phyloP scores from a whole-genome alignment of 2,329 filamentous ascomycete genomes.

The Stagonosporopsis rhizophila region DNA sequence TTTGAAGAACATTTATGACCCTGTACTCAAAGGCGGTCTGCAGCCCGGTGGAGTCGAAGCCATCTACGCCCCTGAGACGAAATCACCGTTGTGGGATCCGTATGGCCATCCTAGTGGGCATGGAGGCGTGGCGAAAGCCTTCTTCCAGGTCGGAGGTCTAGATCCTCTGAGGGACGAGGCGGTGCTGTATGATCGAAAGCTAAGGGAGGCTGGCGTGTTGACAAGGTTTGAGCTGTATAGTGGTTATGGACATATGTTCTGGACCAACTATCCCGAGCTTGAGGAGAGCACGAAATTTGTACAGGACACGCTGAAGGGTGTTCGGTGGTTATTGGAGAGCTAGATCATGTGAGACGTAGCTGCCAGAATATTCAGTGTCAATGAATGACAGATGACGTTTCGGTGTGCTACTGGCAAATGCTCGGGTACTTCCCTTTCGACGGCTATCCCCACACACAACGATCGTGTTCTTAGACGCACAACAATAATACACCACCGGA shows the following conservation, averaged over 20 bases:
- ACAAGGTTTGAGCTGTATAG: conserved; percentile 54
- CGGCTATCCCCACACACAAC: no score
- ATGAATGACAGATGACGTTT: neutral
- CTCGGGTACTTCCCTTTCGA: no score
- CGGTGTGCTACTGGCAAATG: neutral
- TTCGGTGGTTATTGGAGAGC: conserved; percentile 40
- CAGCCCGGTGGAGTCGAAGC: conserved; percentile 20
- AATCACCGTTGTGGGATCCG: conserved; percentile 41
- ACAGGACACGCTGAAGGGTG: conserved; percentile 35
- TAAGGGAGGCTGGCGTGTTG: conserved; percentile 48
- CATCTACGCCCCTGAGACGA: conserved; percentile 37
- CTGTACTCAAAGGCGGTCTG: conserved; percentile 29
- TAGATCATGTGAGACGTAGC: neutral
- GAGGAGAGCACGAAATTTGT: conserved; percentile 34
- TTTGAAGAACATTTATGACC: conserved; percentile 32
- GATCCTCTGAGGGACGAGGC: conserved; percentile 60
- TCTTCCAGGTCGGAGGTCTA: conserved; percentile 58
- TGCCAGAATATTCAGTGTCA: neutral
- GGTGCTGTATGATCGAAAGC: conserved; percentile 54
- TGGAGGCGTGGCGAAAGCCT: conserved; percentile 52
- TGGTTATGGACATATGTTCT: conserved; percentile 55
- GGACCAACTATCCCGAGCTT: conserved; percentile 44
- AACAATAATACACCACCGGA: no score
- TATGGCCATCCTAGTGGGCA: conserved; percentile 48
- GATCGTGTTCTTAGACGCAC: no score